A percentile compares a stretch with the other conserved stretches of the same genome.
Evolutionary conservation across 257 asterid genomes (phyloP).

Genomic region (Solanum bulbocastanum): DNA sequence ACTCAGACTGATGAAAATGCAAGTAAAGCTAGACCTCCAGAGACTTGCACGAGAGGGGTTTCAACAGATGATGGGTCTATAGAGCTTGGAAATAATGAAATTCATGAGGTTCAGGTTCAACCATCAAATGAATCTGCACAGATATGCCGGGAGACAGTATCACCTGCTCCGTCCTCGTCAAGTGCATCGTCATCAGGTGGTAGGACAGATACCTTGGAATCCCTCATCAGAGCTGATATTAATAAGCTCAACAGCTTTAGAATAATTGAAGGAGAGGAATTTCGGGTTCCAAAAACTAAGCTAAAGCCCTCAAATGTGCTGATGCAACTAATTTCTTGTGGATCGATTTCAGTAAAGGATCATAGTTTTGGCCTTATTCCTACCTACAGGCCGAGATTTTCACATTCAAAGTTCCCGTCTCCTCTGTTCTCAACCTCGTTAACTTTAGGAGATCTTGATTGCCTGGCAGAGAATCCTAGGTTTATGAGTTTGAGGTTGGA

Average conservation of each 20-base stretch:
- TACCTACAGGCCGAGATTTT: constrained; percentile 70
- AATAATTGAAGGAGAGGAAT: constrained; percentile 63
- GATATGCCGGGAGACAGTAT: constrained; percentile 37
- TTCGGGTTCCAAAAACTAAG: constrained; percentile 39
- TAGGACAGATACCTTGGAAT: constrained; percentile 74
- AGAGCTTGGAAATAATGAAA: constrained; percentile 25
- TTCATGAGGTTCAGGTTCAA: constrained; percentile 13
- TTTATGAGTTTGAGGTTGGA: constrained; percentile 48
- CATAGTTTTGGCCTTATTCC: constrained; percentile 78
- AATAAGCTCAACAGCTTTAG: constrained; percentile 73
- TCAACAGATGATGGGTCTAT: constrained; percentile 56
- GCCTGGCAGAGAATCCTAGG: constrained; percentile 63
- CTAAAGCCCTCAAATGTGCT: constrained; percentile 81
- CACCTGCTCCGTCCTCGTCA: constrained; percentile 68
- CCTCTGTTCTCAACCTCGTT: constrained; percentile 70
- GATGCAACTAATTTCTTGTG: constrained; percentile 88
- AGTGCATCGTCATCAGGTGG: constrained; percentile 73
- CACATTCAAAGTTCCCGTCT: constrained; percentile 65
- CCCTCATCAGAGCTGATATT: constrained; percentile 77
- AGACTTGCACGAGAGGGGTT: constrained; percentile 58
- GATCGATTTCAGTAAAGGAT: constrained; percentile 84
- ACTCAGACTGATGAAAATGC: constrained; percentile 83
- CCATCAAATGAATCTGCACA: constrained; percentile 36
- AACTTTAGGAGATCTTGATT: constrained; percentile 71
- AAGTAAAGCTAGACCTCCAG: constrained; percentile 23